These are phyloP conservation scores for Aphanomyces euteiches DNA, from an alignment of 352 stramenopile genomes.

Conservation along the genomic window DNA sequence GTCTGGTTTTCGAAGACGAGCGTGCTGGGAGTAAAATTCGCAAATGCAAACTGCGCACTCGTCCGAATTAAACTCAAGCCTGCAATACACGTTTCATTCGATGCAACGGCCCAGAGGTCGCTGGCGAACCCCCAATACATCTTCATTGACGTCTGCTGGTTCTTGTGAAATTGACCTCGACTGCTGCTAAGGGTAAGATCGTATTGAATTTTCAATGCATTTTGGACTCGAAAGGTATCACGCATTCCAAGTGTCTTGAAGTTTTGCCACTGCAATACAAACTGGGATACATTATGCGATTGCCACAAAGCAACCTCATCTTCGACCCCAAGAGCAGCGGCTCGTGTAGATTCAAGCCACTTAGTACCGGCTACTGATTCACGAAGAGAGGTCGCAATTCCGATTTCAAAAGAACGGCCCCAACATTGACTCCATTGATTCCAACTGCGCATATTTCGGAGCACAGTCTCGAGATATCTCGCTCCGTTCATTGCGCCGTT, in stretches of 20 bases:
- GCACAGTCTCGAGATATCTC: constrained; percentile 12
- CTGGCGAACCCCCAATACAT: constrained; percentile 26
- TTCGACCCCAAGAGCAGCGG: constrained; percentile 3
- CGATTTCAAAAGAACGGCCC: constrained; percentile 17
- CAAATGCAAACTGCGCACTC: constrained; percentile 15
- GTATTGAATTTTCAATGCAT: neutral
- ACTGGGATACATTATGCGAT: constrained; percentile 4
- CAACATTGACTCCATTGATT: constrained; percentile 7
- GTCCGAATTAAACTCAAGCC: constrained; percentile 1
- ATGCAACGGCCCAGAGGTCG: constrained; percentile 26
- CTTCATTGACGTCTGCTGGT: constrained; percentile 16
- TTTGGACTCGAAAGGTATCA: constrained; percentile 7
- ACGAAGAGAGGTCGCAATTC: neutral
- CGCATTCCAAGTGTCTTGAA: constrained; percentile 1
- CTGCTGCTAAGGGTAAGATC: neutral
- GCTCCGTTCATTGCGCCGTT: constrained; percentile 1
- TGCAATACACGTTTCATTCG: neutral
- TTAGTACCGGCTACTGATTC: neutral
- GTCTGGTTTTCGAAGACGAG: constrained; percentile 12
- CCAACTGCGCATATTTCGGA: constrained; percentile 12
- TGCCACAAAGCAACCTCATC: constrained; percentile 12
- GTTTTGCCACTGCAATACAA: constrained; percentile 24
- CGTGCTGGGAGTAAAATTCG: neutral
- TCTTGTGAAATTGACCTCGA: neutral
- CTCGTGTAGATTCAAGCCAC: neutral